phyloP scores from a whole-genome alignment of 2,329 filamentous ascomycete genomes.

The Alternaria triticimaculans region DNA sequence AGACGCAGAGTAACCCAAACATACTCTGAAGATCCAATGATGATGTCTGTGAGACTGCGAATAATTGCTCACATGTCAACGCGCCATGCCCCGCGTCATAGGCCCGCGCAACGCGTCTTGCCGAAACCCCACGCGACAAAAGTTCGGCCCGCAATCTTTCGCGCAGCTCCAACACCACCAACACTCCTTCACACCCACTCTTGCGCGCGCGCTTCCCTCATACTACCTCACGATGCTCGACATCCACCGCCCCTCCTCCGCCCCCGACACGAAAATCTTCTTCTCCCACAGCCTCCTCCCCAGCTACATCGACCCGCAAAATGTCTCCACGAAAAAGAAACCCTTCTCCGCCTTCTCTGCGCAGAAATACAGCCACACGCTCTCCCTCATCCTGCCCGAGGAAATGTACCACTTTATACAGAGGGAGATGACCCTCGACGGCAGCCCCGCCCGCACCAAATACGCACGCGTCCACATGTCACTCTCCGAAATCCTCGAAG shows the following conservation, averaged over 20 bases:
- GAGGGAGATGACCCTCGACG: conserved; percentile 22
- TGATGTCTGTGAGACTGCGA: not conserved
- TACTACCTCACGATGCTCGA: conserved; percentile 37
- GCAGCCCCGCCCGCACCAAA: conserved; percentile 41
- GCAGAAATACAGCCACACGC: conserved; percentile 72
- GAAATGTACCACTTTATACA: conserved; percentile 52
- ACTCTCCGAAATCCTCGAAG: conserved; percentile 73
- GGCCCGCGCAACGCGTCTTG: conserved; percentile 5
- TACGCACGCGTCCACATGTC: conserved; percentile 77
- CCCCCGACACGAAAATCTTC: conserved; percentile 68
- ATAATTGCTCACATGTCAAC: conserved; percentile 2
- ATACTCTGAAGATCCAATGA: not conserved
- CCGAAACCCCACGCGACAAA: conserved; percentile 7
- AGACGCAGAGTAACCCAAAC: not conserved
- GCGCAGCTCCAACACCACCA: not conserved
- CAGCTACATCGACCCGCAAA: conserved; percentile 70
- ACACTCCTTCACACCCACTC: not conserved
- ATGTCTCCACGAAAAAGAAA: conserved; percentile 65
- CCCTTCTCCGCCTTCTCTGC: conserved; percentile 74
- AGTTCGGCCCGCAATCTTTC: conserved; percentile 1
- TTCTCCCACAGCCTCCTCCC: conserved; percentile 73
- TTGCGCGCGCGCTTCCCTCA: not conserved
- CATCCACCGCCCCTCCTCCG: conserved; percentile 40
- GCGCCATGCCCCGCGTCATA: conserved; percentile 3
- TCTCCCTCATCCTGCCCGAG: conserved; percentile 76